Base-by-base conservation (phyloP, 106 monocot species). In the Hemerocallis citrina region DNA sequence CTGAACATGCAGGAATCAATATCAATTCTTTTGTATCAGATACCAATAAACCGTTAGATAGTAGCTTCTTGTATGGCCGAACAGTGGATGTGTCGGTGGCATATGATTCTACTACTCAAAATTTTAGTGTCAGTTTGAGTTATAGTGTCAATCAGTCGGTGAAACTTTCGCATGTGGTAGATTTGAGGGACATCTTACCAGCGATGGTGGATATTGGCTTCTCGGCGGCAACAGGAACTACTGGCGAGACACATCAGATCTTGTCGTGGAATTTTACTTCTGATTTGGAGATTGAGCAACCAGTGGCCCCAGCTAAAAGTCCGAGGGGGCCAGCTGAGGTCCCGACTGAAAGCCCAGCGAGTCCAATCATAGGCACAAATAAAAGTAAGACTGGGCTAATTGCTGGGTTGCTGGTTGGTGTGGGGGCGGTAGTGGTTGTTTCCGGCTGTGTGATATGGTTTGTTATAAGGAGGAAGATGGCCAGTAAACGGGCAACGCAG, bases 261-360 rank as follows among this genome's bases (percentile, higher is more conserved):
- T 19, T 84, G 3, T 77, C 77, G 7, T 89, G 89, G 89, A 58
- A 73, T 17, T 89, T 89, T 63, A 60, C 28, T 49, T 78, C 89
- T 4, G 64, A 16, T 28, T 21, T 70, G 29, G 22, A n/a, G n/a
- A n/a, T n/a, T n/a, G n/a, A n/a, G n/a, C n/a, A n/a, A n/a, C n/a
- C n/a, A n/a, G n/a, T n/a, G n/a, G n/a, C n/a, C n/a, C n/a, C n/a
- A n/a, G n/a, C n/a, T n/a, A n/a, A n/a, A n/a, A n/a, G n/a, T n/a
- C n/a, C n/a, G n/a, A n/a, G n/a, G n/a, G n/a, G n/a, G n/a, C n/a
- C n/a, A n/a, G n/a, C n/a, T n/a, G n/a, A n/a, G n/a, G n/a, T n/a
- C n/a, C n/a, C n/a, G n/a, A n/a, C n/a, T n/a, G n/a, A n/a, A n/a
- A n/a, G n/a, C n/a, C n/a, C n/a, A n/a, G n/a, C n/a, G n/a, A n/a